Evolutionary conservation across 345 rosid species (phyloP).

Genomic region (Salix dunnii): DNA sequence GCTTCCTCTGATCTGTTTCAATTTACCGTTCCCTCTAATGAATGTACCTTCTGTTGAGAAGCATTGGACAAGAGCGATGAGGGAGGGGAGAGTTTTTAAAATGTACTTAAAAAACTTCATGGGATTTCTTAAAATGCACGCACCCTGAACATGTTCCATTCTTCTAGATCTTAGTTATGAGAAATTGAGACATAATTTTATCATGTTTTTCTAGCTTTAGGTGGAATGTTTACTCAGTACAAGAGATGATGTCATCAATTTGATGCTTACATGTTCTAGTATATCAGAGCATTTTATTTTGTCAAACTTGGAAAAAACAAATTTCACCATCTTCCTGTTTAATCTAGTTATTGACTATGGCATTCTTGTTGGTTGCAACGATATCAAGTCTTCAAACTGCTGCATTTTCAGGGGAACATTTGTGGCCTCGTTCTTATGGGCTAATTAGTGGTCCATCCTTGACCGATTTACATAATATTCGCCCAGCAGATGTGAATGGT

Average conservation of each 20-base stretch:
- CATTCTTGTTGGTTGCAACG: neutral
- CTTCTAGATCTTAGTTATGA: neutral
- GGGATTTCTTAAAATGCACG: neutral
- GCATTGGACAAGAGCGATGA: neutral
- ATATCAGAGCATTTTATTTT: neutral
- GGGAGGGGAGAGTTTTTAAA: neutral
- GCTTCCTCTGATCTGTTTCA: neutral
- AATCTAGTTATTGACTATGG: neutral
- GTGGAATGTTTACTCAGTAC: neutral
- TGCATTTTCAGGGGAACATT: slow-evolving; percentile 19
- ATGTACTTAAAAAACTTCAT: neutral
- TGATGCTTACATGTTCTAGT: neutral
- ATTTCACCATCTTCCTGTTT: neutral
- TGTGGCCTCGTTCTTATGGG: slow-evolving; percentile 28
- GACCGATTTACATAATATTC: slow-evolving; percentile 20
- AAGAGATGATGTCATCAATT: neutral
- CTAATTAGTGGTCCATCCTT: neutral
- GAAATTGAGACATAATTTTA: neutral
- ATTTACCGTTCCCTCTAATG: neutral
- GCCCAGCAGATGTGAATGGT: slow-evolving; percentile 21
- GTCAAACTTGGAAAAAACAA: neutral
- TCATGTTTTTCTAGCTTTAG: neutral
- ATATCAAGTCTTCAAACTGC: neutral
- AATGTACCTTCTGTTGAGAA: neutral
- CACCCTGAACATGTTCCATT: neutral